Evolutionary conservation across 1,284 basidiomycete genomes (phyloP), one percentile per base, ranked within the genome.

Genomic region (Trametes polyzona): DNA sequence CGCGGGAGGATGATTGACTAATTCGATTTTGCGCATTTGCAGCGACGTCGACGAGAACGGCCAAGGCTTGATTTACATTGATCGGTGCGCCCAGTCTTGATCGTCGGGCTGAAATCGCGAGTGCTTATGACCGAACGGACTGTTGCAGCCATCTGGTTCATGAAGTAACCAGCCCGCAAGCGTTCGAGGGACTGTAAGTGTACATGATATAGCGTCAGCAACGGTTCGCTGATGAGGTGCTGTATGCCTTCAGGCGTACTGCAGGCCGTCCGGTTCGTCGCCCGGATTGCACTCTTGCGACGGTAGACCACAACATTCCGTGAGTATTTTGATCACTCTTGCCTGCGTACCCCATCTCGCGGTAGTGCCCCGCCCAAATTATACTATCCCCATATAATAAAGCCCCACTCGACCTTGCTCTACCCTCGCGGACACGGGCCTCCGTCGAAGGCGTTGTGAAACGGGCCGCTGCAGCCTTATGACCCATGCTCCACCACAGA

Each of bases 281-380:
- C 56, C 90, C 94, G 39, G 95, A 98, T 74, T 97, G 95, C 73
- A 97, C 96, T 51, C 82, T 98, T 43, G 95, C 93, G 14, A 98
- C 95, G 2, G 90, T 96, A 24, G 95, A 97, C 76, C 95, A 98
- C 77, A 98, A 98, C 68, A 87, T 97, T 61, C 95, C 95, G 93
- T 95, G 74, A 72, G 93, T 83, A 43, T 52, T 17, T 30, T n/a
- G n/a, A n/a, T 3, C 26, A 12, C 11, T 17, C 6, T 7, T 21
- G 7, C 17, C 29, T 16, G 9, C 12, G 17, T 39, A 11, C 5
- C 4, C 29, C 40, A 26, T 24, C 8, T 14, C 16, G 16, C 37
- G 21, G 7, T 41, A 4, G 23, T 21, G 40, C 23, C 3, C 14
- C n/a, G n/a, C n/a, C n/a, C n/a, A n/a, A n/a, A n/a, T n/a, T n/a